Evolutionary conservation across 73 alveolate species (phyloP).

Genomic region (Stentor roeselii): DNA sequence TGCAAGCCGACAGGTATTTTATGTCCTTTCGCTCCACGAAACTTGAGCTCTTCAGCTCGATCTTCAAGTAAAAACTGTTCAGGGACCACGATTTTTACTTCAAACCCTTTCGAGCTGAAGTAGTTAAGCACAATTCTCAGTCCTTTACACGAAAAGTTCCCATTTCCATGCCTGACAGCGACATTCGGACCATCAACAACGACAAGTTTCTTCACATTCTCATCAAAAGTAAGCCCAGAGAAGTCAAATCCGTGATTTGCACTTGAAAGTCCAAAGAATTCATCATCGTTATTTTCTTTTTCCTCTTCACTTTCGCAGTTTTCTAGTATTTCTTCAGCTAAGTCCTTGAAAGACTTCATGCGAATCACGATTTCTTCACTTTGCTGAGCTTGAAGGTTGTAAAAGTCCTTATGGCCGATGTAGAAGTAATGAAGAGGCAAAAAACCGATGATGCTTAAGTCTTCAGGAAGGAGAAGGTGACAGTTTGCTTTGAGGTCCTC

Average conservation of each 20-base stretch:
- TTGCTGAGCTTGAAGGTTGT: neutral
- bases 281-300: neutral
- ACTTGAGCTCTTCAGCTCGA: constrained; percentile 61
- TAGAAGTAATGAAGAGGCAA: neutral
- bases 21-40: constrained; percentile 30
- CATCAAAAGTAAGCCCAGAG: neutral
- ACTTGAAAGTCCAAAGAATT: neutral
- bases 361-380: neutral
- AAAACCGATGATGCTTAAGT: neutral
- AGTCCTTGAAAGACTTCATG: neutral
- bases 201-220: constrained; percentile 48
- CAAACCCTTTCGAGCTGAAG: constrained; percentile 83
- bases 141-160: constrained; percentile 79
- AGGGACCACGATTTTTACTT: constrained; percentile 78
- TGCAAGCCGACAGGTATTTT: neutral
- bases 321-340: neutral
- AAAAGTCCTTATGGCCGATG: neutral
- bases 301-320: neutral
- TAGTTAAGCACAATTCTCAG: constrained; percentile 80
- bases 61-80: constrained; percentile 84
- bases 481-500: neutral
- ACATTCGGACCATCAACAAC: constrained; percentile 92
- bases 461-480: neutral
- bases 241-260: constrained; percentile 17
- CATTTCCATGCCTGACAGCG: constrained; percentile 92